Evolutionary conservation across 2,329 filamentous ascomycete genomes (phyloP), one percentile per base, ranked within the genome.

Genomic region (Alternaria metachromatica): DNA sequence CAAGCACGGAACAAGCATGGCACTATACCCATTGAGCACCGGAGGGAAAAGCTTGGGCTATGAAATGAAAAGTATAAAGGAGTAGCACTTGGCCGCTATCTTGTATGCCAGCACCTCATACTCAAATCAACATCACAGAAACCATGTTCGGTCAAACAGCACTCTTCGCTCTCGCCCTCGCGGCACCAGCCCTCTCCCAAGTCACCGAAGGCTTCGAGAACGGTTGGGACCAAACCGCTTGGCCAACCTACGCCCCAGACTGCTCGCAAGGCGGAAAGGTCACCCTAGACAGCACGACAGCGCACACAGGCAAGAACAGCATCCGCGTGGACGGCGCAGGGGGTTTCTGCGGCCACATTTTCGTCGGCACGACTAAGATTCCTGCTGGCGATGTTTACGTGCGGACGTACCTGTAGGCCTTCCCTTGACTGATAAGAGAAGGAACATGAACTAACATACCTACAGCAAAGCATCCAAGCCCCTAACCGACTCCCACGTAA

Each of bases 321-420:
- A 78, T 99, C 96, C 3, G 94, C 91, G 76, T 89, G 76, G 76
- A 88, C 83, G 71, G 92, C 84, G 64, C 93, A 87, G 10, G 92
- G 88, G 15, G 88, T 6, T 78, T 73, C 62, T 78, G 77, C 55
- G 77, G 77, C 30, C 87, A 89, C 72, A 86, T 88, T 49, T 89
- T 89, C 78, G 85, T 89, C 62, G 87, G 87, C 62, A 89, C 87
- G 2, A 86, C 80, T 1, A 82, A 84, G 49, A 79, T 89, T 3
- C 87, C 87, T 1, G 82, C 74, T 55, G 87, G 87, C 3, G 84
- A 89, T 72, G 79, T 89, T 57, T 89, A 88, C 59, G 86, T 89
- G 23, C 75, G 87, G 66, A 80, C 82, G 18, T 89, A 79, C 68
- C 62, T 89, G 87, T 88, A 80, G 82, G 86, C 37, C 25, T 5